Percentiles rank a stretch among this genome's conserved stretches.
phyloP scores from a whole-genome alignment of 768 basidiomycete species.

The Trametes cubensis region DNA sequence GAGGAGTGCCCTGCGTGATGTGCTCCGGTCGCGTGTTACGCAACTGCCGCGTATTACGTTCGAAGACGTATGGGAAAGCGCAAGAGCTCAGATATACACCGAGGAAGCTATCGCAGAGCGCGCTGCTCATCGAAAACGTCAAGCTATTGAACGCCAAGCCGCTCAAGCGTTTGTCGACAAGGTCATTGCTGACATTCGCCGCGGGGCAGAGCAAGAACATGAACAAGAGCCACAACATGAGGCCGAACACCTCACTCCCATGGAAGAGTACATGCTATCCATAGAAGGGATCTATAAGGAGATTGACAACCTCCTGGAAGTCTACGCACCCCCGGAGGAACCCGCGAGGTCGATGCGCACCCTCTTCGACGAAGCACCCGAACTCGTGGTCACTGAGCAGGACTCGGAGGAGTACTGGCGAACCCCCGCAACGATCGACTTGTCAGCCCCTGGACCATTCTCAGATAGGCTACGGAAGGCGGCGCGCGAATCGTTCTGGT shows the following conservation, averaged over 20 bases:
- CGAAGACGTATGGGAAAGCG: not conserved
- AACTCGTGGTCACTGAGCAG: not conserved
- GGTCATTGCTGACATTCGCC: too few relatives aligned
- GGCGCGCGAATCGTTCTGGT: not conserved
- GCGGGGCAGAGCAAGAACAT: too few relatives aligned
- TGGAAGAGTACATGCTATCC: too few relatives aligned
- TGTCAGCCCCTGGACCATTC: not conserved
- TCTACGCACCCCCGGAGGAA: not conserved
- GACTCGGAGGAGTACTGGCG: not conserved
- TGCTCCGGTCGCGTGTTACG: not conserved
- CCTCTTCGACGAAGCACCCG: not conserved
- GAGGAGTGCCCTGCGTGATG: not conserved
- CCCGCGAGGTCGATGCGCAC: not conserved
- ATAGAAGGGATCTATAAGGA: too few relatives aligned
- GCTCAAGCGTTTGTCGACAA: not conserved
- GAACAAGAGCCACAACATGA: too few relatives aligned
- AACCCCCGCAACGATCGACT: not conserved
- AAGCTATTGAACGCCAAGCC: not conserved
- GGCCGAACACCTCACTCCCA: too few relatives aligned
- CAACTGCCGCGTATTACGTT: not conserved
- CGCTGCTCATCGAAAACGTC: not conserved
- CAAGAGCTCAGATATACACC: not conserved
- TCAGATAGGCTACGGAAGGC: not conserved
- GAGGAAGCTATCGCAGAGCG: not conserved
- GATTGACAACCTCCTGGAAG: not conserved